A percentile compares a stretch with the other conserved stretches of the same genome.
Evolutionary conservation across 2,329 filamentous ascomycete species (phyloP).

Genomic region (Thyridium curvatum): DNA sequence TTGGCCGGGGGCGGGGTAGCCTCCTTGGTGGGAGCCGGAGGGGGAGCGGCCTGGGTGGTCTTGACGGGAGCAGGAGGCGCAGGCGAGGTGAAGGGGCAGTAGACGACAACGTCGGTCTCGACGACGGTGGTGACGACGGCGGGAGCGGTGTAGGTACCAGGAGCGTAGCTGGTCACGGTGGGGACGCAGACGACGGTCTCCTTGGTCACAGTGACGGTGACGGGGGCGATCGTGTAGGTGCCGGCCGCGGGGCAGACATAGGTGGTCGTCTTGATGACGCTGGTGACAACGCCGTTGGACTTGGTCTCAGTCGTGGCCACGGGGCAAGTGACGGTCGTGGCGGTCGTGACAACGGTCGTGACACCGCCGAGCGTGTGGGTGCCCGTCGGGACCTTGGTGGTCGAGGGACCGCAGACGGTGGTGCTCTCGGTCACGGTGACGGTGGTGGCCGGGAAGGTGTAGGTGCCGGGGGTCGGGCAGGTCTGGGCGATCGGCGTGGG

Average conservation of each 20-base stretch:
- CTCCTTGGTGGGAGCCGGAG: conserved; percentile 15
- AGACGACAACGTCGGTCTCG: conserved; percentile 60
- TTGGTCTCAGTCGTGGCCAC: conserved; percentile 58
- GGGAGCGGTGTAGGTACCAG: conserved; percentile 68
- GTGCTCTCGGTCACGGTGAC: conserved; percentile 60
- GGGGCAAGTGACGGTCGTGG: conserved; percentile 65
- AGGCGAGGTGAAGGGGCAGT: conserved; percentile 60
- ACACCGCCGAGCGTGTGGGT: conserved; percentile 66
- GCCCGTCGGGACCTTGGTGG: conserved; percentile 56
- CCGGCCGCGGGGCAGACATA: conserved; percentile 68
- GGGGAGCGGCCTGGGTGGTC: conserved; percentile 14
- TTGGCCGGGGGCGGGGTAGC: conserved; percentile 16
- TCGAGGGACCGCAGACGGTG: conserved; percentile 58
- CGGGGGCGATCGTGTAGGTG: conserved; percentile 69
- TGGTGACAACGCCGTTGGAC: conserved; percentile 54
- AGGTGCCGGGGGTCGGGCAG: conserved; percentile 62
- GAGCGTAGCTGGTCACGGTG: conserved; percentile 54
- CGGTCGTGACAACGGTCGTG: conserved; percentile 60
- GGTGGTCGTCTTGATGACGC: conserved; percentile 61
- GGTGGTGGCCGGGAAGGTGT: conserved; percentile 71
- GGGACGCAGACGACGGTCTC: conserved; percentile 58
- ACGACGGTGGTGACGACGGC: conserved; percentile 62
- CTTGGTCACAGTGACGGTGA: conserved; percentile 52
- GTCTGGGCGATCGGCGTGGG: conserved; percentile 46
- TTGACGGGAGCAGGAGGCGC: conserved; percentile 22